Conservation (phyloP, 768 basidiomycete species). For the Naematelia encephala region DNA sequence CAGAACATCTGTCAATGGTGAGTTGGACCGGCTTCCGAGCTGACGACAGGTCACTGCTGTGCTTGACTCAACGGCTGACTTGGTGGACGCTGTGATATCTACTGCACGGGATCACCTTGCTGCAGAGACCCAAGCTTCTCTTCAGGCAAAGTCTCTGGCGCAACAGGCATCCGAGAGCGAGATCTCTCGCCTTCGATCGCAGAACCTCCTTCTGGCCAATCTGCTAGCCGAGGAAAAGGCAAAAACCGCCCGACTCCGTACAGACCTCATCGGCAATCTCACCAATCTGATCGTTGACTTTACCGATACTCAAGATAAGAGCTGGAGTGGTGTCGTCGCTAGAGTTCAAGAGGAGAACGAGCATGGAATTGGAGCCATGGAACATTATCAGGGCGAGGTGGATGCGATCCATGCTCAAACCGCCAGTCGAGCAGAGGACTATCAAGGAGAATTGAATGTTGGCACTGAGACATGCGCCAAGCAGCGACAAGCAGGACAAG, state of each 20-base stretch:
- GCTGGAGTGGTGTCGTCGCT: constrained; percentile 61
- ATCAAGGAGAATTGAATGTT: constrained; percentile 52
- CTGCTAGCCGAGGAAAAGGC: constrained; percentile 66
- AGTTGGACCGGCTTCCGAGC: constrained; percentile 7
- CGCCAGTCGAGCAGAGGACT: constrained; percentile 56
- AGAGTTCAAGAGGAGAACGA: constrained; percentile 60
- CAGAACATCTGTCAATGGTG: constrained; percentile 39
- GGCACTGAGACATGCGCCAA: constrained; percentile 9
- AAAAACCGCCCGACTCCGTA: constrained; percentile 66
- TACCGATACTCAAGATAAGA: constrained; percentile 64
- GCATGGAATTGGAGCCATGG: constrained; percentile 58
- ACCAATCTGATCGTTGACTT: constrained; percentile 70
- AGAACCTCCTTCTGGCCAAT: constrained; percentile 64
- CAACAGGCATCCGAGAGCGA: constrained; percentile 31
- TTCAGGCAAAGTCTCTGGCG: constrained; percentile 55
- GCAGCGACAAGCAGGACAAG: constrained; percentile 23
- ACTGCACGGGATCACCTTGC: constrained; percentile 62
- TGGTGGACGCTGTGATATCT: constrained; percentile 62
- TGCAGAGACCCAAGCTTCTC: constrained; percentile 57
- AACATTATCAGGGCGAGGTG: constrained; percentile 54
- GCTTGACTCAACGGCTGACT: constrained; percentile 59
- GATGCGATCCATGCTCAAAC: constrained; percentile 48
- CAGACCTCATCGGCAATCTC: constrained; percentile 71
- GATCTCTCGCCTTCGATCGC: constrained; percentile 62
- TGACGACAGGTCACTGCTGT: constrained; percentile 50